Conservation (phyloP, 1,284 basidiomycete species). For the Stygiomarasmius scandens region DNA sequence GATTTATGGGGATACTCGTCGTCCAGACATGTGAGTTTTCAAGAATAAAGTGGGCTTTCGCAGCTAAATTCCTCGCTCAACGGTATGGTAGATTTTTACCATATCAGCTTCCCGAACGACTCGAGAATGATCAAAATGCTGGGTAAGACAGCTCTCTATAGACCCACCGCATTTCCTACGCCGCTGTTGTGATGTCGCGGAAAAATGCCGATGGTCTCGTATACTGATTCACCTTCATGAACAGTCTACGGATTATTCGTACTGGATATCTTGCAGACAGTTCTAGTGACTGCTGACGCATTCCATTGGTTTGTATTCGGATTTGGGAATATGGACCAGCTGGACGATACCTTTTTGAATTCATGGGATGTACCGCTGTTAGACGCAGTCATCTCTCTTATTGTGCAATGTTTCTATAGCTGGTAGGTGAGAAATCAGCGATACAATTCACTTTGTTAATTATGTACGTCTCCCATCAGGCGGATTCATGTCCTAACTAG, state of each 20-base stretch:
- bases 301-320: conserved; percentile 25
- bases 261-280: conserved; percentile 20
- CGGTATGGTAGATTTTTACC: background rate
- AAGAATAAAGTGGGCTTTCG: background rate
- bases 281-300: conserved; percentile 20
- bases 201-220: too few relatives aligned
- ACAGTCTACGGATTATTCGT: conserved; percentile 19
- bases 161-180: too few relatives aligned
- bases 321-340: conserved; percentile 15
- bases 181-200: too few relatives aligned
- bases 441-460: too few relatives aligned
- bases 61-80: background rate
- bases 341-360: conserved; percentile 22
- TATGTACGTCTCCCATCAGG: conserved; percentile 5
- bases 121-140: background rate
- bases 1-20: conserved; percentile 16
- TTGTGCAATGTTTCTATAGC: conserved; percentile 22
- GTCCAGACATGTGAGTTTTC: conserved; percentile 12
- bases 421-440: conserved; percentile 18
- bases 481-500: conserved; percentile 3
- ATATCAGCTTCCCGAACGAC: background rate
- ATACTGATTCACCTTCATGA: too few relatives aligned
- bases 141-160: too few relatives aligned
- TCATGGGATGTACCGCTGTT: conserved; percentile 24
- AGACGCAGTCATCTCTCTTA: conserved; percentile 19